Evolutionary conservation across 805 yeast genomes (phyloP).

Genomic region (Nematodospora valgi): DNA sequence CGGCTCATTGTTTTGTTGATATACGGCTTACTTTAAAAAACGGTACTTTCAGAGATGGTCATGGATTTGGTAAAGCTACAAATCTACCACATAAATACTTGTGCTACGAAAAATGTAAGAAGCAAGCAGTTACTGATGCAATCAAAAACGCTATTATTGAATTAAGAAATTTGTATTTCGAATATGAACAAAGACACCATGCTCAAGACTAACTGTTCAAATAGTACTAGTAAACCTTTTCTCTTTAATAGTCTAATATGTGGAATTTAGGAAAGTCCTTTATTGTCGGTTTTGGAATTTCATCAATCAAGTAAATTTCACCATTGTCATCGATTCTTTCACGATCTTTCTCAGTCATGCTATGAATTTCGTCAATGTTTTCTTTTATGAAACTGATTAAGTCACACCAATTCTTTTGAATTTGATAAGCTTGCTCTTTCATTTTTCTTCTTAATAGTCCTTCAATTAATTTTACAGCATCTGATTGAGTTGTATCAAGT

Average conservation of each 20-base stretch:
- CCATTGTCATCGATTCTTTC: slow-evolving; percentile 90
- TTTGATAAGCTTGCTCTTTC: slow-evolving; percentile 77
- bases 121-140: slow-evolving; percentile 48
- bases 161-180: slow-evolving; percentile 8
- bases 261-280: slow-evolving; percentile 57
- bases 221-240: background rate
- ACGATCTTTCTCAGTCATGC: slow-evolving; percentile 78
- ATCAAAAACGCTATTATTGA: slow-evolving; percentile 36
- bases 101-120: slow-evolving; percentile 39
- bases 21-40: slow-evolving; percentile 40
- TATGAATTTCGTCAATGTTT: slow-evolving; percentile 73
- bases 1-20: slow-evolving; percentile 23
- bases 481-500: slow-evolving; percentile 67
- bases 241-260: slow-evolving; percentile 52
- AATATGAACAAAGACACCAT: slow-evolving; percentile 7
- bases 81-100: slow-evolving; percentile 30
- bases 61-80: slow-evolving; percentile 38
- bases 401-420: slow-evolving; percentile 65
- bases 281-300: slow-evolving; percentile 68
- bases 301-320: slow-evolving; percentile 71
- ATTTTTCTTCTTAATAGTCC: slow-evolving; percentile 69
- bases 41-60: slow-evolving; percentile 35
- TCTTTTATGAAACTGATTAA: slow-evolving; percentile 53
- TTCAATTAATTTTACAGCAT: slow-evolving; percentile 70
- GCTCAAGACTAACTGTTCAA: background rate